Base-by-base conservation (phyloP, 139 green algal genomes). In the Zygnema cylindricum region DNA sequence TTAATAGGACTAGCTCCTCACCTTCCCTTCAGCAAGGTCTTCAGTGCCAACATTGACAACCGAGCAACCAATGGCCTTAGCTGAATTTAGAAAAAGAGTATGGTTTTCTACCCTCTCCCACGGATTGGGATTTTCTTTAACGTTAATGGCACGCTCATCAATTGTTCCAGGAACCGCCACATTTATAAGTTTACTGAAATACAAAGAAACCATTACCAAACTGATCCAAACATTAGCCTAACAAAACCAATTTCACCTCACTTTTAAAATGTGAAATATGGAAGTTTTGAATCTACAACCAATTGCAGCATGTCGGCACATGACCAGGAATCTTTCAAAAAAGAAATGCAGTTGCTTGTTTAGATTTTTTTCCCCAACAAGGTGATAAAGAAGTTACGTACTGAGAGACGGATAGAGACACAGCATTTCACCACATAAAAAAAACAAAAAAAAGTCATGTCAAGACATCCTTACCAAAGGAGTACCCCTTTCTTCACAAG, bases 181-280 rank as follows among this genome's bases (percentile, higher is more conserved):
- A 55, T 92, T 92, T 16, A 93, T 78, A 39, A 93, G 81, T 71
- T 93, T 93, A 42, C 89, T 89, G 84, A 43, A 75, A 75, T 16
- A 75, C 33, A 43, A 11, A 11, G 71, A 75, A 77, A 49, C 7
- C 77, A 7, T 3, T 81, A 11, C 71, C 77, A 85, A 85, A 23
- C 33, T 25, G 7, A 11, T 79, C 7, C 21, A 11, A 85, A 16
- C 33, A 23, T 77, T n/a, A n/a, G n/a, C n/a, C n/a, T n/a, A n/a
- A n/a, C n/a, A n/a, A n/a, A n/a, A 30, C 25, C 57, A 73, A 30
- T 35, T 25, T 25, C 25, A 73, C 57, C 57, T 73, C 30, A 25
- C 57, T 73, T 25, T 25, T 73, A 30, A 73, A 35, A 25, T 35
- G 25, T 73, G 57, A 35, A 25, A 25, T 73, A 30, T 30, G 30